Percentiles rank a stretch among this genome's conserved stretches.
Evolutionary conservation across 108 stramenopile genomes (phyloP).

Genomic region (Cylindrotheca closterium): DNA sequence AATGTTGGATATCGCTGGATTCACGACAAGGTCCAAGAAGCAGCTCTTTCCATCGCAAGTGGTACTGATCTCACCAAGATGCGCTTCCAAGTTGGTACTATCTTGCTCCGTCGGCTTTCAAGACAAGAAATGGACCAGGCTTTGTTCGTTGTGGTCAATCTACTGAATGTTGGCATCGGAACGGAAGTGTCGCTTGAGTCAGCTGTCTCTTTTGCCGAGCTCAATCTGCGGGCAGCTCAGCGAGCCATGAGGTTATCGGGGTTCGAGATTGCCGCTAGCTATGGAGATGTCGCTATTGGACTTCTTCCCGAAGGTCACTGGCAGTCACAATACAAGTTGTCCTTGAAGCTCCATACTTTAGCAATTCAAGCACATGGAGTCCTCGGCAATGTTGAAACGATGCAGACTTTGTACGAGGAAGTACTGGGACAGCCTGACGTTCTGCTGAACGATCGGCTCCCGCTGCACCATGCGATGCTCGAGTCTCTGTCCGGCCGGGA

Average conservation of each 20-base stretch:
- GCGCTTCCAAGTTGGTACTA: no score
- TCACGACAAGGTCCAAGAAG: conserved; percentile 33
- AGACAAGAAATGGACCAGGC: no score
- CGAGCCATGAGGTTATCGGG: conserved; percentile 21
- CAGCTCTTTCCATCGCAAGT: conserved; percentile 14
- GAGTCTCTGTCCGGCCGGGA: no score
- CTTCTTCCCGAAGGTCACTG: conserved; percentile 8
- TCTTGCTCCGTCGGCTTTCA: no score
- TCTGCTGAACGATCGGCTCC: conserved; percentile 11
- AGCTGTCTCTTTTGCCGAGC: no score
- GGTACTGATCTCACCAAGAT: background rate
- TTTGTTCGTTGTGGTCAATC: conserved; percentile 1
- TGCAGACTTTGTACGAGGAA: conserved; percentile 1
- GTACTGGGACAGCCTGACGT: conserved; percentile 5
- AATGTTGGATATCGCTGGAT: conserved; percentile 8
- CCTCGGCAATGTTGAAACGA: conserved; percentile 14
- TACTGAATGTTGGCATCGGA: no score
- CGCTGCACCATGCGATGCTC: no score
- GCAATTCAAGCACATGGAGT: conserved; percentile 18
- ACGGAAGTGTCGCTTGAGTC: background rate
- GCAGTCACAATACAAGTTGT: conserved; percentile 5
- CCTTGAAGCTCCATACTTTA: conserved; percentile 12
- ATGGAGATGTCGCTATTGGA: conserved; percentile 16
- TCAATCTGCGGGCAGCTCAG: conserved; percentile 23
- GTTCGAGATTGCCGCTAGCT: conserved; percentile 19